Evolutionary conservation across 495 filamentous ascomycete species (phyloP).

Genomic region (Podospora australis): DNA sequence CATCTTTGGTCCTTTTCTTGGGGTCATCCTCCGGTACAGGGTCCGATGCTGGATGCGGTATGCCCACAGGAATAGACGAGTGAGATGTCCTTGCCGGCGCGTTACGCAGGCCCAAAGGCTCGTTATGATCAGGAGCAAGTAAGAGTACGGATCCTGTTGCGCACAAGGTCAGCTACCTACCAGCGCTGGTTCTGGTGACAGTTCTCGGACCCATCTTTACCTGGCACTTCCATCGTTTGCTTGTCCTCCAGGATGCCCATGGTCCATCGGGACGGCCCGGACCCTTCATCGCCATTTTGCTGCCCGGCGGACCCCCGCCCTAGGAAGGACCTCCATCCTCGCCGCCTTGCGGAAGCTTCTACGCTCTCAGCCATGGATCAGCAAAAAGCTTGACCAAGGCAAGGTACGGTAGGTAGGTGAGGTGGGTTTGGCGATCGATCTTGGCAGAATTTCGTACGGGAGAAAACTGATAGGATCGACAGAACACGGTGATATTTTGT

Average conservation of each 20-base stretch:
- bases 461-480: too few species aligned
- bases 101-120: constrained; percentile 73
- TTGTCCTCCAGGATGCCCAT: constrained; percentile 80
- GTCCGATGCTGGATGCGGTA: constrained; percentile 20
- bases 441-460: too few species aligned
- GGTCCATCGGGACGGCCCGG: constrained; percentile 48
- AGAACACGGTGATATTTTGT: too few species aligned
- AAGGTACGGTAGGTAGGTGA: too few species aligned
- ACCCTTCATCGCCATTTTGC: constrained; percentile 6
- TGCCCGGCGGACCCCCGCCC: constrained; percentile 4
- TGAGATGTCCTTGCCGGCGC: constrained; percentile 66
- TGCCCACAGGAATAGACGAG: constrained; percentile 65
- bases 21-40: constrained; percentile 32
- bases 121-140: constrained; percentile 67
- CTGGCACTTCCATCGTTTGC: constrained; percentile 85
- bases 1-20: constrained; percentile 74
- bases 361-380: too few species aligned
- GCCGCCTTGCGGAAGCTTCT: not conserved
- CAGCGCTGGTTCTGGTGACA: not conserved
- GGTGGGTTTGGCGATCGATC: too few species aligned
- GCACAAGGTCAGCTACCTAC: not conserved
- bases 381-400: too few species aligned
- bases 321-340: constrained; percentile 16
- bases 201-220: constrained; percentile 45
- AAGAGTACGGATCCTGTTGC: constrained; percentile 78